A percentile compares a stretch with the other conserved stretches of the same genome.
These are phyloP conservation scores for Melastoma candidum DNA, from an alignment of 441 rosid species.

Conservation along the genomic window DNA sequence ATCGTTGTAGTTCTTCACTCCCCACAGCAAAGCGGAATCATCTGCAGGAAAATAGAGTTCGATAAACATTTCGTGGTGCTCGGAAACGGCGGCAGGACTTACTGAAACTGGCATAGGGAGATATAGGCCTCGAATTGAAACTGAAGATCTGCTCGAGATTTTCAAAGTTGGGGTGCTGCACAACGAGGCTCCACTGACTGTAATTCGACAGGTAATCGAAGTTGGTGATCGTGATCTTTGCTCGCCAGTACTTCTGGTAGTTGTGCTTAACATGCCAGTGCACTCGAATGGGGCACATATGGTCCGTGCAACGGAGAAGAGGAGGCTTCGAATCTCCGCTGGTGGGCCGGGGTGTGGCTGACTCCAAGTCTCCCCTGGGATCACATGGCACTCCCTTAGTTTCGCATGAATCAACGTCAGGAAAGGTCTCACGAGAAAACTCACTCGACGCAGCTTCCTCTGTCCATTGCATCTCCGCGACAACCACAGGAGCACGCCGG, in stretches of 20 bases:
- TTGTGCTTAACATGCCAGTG: constrained; percentile 7
- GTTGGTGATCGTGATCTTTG: constrained; percentile 7
- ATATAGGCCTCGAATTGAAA: constrained; percentile 7
- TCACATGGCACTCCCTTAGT: too few species aligned
- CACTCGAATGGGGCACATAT: constrained; percentile 10
- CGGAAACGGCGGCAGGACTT: background rate
- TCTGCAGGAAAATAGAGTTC: background rate
- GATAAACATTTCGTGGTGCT: background rate
- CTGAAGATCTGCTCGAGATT: constrained; percentile 6
- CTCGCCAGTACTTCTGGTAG: constrained; percentile 10
- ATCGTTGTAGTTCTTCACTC: constrained; percentile 11
- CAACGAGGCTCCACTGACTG: constrained; percentile 9
- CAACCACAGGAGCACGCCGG: constrained; percentile 11
- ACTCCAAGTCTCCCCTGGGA: background rate
- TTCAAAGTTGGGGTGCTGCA: constrained; percentile 10
- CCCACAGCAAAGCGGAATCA: constrained; percentile 7
- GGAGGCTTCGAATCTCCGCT: background rate
- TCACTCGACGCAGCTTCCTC: constrained; percentile 5
- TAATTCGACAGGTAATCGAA: constrained; percentile 6
- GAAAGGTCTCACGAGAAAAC: background rate
- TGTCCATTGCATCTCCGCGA: background rate
- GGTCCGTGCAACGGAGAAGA: constrained; percentile 8
- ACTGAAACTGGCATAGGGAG: constrained; percentile 8
- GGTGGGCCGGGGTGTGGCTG: background rate
- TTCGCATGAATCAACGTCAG: too few species aligned